Evolutionary conservation across 1,284 basidiomycete species (phyloP).

Genomic region (Trichosporon sp.): DNA sequence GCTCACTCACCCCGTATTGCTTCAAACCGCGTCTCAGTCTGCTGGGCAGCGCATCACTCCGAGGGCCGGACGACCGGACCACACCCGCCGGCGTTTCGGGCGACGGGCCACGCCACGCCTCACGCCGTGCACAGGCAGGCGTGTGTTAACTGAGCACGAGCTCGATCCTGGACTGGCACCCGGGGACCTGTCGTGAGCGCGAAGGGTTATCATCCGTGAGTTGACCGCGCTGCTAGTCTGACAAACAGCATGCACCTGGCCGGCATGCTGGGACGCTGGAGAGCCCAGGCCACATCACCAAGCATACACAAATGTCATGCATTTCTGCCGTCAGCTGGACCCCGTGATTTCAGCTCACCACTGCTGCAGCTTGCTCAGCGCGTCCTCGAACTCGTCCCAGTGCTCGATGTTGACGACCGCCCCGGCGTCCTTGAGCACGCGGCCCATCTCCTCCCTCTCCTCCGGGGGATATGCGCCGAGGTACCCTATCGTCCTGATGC

Average conservation of each 20-base stretch:
- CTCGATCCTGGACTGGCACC: too few species aligned
- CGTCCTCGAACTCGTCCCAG: conserved; percentile 23
- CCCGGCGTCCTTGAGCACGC: conserved; percentile 22
- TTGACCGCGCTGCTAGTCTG: too few species aligned
- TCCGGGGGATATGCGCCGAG: conserved; percentile 25
- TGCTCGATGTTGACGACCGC: conserved; percentile 25
- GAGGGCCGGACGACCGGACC: not conserved
- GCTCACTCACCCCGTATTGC: not conserved
- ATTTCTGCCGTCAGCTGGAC: not conserved
- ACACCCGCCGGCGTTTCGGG: too few species aligned
- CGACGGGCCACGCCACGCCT: too few species aligned
- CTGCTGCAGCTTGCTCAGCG: not conserved
- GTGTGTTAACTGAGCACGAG: too few species aligned
- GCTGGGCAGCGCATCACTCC: not conserved
- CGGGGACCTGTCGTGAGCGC: too few species aligned
- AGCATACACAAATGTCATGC: not conserved
- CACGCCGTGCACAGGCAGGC: too few species aligned
- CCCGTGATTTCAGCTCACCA: not conserved
- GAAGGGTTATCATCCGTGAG: too few species aligned
- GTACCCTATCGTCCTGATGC: conserved; percentile 27
- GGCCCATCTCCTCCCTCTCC: conserved; percentile 18
- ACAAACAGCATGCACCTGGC: too few species aligned
- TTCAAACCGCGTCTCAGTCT: not conserved
- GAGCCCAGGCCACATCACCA: too few species aligned
- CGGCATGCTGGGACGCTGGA: too few species aligned